Percentiles rank a stretch among this genome's conserved stretches.
These are phyloP conservation scores for Ogataea zsoltii DNA, from an alignment of 805 yeast species.

Conservation along the genomic window DNA sequence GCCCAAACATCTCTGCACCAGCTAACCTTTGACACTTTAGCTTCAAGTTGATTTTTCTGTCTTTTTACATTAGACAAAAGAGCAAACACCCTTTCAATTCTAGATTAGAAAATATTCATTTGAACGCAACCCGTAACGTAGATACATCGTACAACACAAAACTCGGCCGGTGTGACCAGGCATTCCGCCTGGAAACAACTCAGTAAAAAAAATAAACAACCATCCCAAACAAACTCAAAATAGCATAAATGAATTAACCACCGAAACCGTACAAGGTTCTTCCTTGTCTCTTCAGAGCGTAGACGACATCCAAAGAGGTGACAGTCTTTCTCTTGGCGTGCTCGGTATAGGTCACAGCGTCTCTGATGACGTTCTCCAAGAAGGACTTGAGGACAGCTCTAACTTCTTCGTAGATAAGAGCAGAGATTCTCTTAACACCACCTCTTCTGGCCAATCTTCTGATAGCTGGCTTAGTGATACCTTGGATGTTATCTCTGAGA, in stretches of 20 bases:
- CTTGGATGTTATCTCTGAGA: constrained; percentile 98
- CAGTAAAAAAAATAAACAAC: constrained; percentile 1
- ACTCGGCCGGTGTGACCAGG: background rate
- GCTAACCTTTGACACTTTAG: background rate
- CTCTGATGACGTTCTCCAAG: constrained; percentile 97
- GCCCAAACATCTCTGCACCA: constrained; percentile 5
- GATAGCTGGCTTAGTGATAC: constrained; percentile 99
- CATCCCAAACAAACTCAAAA: constrained; percentile 6
- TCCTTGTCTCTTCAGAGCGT: constrained; percentile 99
- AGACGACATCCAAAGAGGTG: constrained; percentile 97
- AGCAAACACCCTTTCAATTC: background rate
- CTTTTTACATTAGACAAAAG: background rate
- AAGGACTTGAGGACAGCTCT: constrained; percentile 95
- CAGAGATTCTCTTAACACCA: constrained; percentile 99
- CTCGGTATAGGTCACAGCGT: constrained; percentile 98
- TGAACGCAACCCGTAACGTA: constrained; percentile 9
- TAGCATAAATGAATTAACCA: constrained; percentile 60
- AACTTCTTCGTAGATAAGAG: constrained; percentile 97
- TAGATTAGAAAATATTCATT: constrained; percentile 3
- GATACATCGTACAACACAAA: constrained; percentile 8
- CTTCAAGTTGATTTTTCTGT: background rate
- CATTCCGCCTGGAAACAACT: background rate
- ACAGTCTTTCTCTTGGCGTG: constrained; percentile 99
- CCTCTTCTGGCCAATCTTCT: constrained; percentile 99
- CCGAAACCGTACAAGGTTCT: constrained; percentile 99